Base-by-base conservation (phyloP, 441 rosid species). In the Erodium trifolium region DNA sequence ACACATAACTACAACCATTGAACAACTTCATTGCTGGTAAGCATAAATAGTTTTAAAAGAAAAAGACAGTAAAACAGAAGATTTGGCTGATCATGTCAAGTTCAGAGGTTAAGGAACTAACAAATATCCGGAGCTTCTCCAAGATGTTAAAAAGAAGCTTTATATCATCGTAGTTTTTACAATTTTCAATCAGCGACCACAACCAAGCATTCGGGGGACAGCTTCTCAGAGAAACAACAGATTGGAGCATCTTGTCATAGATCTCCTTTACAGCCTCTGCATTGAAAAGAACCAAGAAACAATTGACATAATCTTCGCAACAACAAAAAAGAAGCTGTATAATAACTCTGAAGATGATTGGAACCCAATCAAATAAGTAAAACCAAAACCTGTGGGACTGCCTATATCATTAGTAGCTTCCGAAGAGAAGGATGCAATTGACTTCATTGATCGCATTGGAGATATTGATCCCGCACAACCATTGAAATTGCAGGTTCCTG, bases 191-290 rank as follows among this genome's bases (percentile, higher is more conserved):
- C 81, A 93, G n/a, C 2, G 95, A 85, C 96, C 97, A 89, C 70
- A 83, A 62, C 90, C 89, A 93, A 51, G 96, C 84, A 70, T 91
- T 93, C 0, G 96, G 97, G 18, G 93, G 72, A 96, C 87, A 88
- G 0, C 96, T 80, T 65, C 85, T 76, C 80, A 83, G 89, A 7
- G 70, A 78, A 69, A 82, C 81, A 10, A 93, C 76, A 2, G 92
- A 93, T 3, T 86, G 87, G 14, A 85, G 73, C 66, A 93, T 88
- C 73, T 81, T 82, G 34, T 79, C 87, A 71, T 83, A 79, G 57
- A 88, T 39, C 73, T 89, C 96, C 81, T 89, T 93, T 69, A 91
- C 93, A n/a, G 78, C 68, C 69, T 83, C 94, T 93, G 81, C 82
- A 79, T 43, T 75, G 17, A 27, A 43, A 43, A 75, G 67, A 4